Evolutionary conservation across 2,329 filamentous ascomycete species (phyloP).

Genomic region (Epicoccum sorghinum): DNA sequence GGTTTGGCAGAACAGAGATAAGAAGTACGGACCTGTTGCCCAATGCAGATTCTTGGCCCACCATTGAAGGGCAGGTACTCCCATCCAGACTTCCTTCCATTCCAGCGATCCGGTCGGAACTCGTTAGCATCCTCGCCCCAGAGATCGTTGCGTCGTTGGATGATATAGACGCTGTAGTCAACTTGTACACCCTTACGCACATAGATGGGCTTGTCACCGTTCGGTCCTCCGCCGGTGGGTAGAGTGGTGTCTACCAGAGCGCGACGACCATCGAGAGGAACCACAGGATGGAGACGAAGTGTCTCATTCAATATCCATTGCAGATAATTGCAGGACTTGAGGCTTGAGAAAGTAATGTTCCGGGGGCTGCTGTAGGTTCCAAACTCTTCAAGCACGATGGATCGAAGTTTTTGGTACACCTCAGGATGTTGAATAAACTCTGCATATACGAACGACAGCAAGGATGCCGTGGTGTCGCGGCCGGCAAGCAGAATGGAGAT

Average conservation of each 20-base stretch:
- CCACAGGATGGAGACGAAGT: conserved; percentile 43
- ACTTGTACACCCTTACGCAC: conserved; percentile 37
- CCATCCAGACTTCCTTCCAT: conserved; percentile 41
- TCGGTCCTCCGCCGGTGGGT: conserved; percentile 43
- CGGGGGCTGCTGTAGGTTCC: conserved; percentile 48
- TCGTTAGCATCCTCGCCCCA: conserved; percentile 46
- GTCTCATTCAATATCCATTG: conserved; percentile 44
- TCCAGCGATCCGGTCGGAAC: conserved; percentile 45
- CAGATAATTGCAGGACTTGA: conserved; percentile 43
- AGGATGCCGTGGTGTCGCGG: conserved; percentile 82
- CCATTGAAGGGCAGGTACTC: conserved; percentile 45
- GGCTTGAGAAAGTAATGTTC: conserved; percentile 49
- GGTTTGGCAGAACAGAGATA: too few species aligned
- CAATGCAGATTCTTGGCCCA: conserved; percentile 41
- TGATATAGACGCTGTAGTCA: conserved; percentile 38
- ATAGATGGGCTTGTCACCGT: conserved; percentile 42
- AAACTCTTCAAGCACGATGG: conserved; percentile 47
- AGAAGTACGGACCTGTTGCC: conserved; percentile 23
- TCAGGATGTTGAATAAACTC: conserved; percentile 46
- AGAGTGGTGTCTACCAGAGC: conserved; percentile 43
- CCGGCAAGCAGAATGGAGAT: conserved; percentile 82
- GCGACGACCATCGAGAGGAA: conserved; percentile 39
- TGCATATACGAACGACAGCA: conserved; percentile 74
- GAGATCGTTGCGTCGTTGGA: conserved; percentile 45
- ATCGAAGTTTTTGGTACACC: conserved; percentile 43